Evolutionary conservation across 2,329 filamentous ascomycete genomes (phyloP), one percentile per base, ranked within the genome.

Genomic region (Juglanconis oblonga): DNA sequence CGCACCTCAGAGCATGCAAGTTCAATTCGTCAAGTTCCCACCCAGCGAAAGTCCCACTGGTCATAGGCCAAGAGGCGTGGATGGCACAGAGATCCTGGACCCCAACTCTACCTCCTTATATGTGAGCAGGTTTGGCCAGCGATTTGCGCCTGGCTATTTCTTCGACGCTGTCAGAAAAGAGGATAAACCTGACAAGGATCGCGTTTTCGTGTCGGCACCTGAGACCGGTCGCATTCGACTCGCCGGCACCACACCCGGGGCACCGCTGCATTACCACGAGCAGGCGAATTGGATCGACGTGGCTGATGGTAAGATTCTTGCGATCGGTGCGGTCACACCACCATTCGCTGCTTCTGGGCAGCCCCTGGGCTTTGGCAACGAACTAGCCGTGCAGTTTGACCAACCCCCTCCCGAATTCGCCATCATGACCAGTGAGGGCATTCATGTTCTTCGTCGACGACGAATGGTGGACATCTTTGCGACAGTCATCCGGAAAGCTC

Each of bases 11-110:
- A 97, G 92, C 74, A 97, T 99, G 92, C 93, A 97, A 73, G 87
- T 97, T n/a, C 90, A 96, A 67, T 95, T 96, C 70, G 91, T 99
- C 74, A 96, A 95, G 71, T 96, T 97, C 61, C 95, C 96, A 1
- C 95, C 95, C 0, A 57, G 58, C n/a, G 35, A 24, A n/a, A 36
- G 57, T n/a, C 38, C 47, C 17, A 45, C 38, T 8, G 17, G 32
- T 11, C 45, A 31, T 11, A 48, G 51, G 13, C 58, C 53, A 17
- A 73, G 78, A 44, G 77, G 74, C 61, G 74, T 65, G 63, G 73
- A 66, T 58, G 70, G 63, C 63, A 79, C 82, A 36, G 67, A 73
- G 2, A 67, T 74, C 1, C 71, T 81, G 9, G 79, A 84, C 67
- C 67, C 78, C 63, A 77, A 80, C 64, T 85, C 80, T 55, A 75